A percentile compares a stretch with the other conserved stretches of the same genome.
Evolutionary conservation across 2,329 filamentous ascomycete species (phyloP).

Genomic region (Fusarium sp.): DNA sequence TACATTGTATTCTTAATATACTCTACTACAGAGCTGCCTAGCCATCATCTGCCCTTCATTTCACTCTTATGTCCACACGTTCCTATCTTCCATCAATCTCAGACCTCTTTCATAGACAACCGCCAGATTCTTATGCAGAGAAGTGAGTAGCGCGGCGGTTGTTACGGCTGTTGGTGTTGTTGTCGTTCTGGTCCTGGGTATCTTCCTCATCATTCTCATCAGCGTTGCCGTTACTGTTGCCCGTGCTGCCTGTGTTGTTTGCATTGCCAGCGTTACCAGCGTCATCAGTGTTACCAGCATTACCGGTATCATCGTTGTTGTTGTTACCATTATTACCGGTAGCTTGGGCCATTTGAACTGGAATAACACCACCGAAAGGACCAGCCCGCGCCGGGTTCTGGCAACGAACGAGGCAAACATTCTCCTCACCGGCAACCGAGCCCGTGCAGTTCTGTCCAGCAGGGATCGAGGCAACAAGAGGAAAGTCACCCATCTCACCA

Average conservation of each 20-base stretch:
- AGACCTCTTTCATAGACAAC: accelerated
- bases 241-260: neutral
- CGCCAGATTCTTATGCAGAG: neutral
- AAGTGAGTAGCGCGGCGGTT: neutral
- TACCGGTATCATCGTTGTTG: neutral
- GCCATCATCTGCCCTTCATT: neutral
- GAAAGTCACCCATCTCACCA: neutral
- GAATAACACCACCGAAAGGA: conserved; percentile 12
- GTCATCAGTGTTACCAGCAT: neutral
- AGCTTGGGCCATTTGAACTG: conserved; percentile 2
- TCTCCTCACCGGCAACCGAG: conserved; percentile 1
- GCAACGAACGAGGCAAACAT: conserved; percentile 14
- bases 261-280: neutral
- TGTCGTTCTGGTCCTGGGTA: neutral
- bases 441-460: conserved; percentile 3
- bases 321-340: neutral
- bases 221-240: neutral
- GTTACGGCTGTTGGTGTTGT: neutral
- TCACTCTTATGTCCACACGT: neutral
- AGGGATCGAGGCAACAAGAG: conserved; percentile 8
- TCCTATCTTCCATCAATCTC: too few species aligned
- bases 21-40: accelerated
- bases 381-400: conserved; percentile 13
- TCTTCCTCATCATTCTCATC: neutral
- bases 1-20: neutral